Evolutionary conservation across 169 alveolate species (phyloP).

Genomic region (Condylostoma magnum): DNA sequence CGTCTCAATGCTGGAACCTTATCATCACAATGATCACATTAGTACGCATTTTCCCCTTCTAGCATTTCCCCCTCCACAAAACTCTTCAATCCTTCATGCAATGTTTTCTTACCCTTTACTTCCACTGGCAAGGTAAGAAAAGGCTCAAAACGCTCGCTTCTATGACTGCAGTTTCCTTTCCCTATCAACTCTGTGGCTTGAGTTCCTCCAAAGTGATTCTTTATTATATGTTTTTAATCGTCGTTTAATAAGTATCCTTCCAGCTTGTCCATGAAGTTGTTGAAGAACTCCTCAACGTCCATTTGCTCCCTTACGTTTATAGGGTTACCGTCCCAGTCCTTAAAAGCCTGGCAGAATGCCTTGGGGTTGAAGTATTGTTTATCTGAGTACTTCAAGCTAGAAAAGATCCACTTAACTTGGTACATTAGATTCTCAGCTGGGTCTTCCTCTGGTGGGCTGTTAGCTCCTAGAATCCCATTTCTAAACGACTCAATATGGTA

Average conservation of each 20-base stretch:
- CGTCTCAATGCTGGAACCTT: conserved; percentile 75
- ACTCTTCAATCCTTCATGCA: conserved; percentile 66
- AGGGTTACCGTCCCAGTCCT: conserved; percentile 61
- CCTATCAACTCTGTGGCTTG: conserved; percentile 72
- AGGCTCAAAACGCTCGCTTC: conserved; percentile 68
- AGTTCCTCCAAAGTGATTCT: conserved; percentile 70
- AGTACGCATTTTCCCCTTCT: conserved; percentile 83
- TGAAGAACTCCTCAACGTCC: conserved; percentile 80
- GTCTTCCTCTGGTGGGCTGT: conserved; percentile 27
- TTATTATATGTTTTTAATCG: conserved; percentile 55
- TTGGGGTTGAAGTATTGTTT: conserved; percentile 68
- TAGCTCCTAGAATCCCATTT: conserved; percentile 54
- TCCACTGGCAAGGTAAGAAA: conserved; percentile 69
- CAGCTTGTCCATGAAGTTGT: conserved; percentile 65
- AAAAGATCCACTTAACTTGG: conserved; percentile 55
- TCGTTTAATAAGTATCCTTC: conserved; percentile 54
- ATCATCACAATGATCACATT: conserved; percentile 76
- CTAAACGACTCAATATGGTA: conserved; percentile 75
- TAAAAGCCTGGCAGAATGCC: conserved; percentile 52
- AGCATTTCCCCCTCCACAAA: conserved; percentile 80
- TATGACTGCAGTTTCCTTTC: conserved; percentile 77
- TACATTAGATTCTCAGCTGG: conserved; percentile 33
- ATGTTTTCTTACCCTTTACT: conserved; percentile 74
- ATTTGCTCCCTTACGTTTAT: conserved; percentile 63
- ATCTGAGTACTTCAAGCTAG: conserved; percentile 66